Conservation (phyloP, 139 green algal species). For the Ulvella scutata region DNA sequence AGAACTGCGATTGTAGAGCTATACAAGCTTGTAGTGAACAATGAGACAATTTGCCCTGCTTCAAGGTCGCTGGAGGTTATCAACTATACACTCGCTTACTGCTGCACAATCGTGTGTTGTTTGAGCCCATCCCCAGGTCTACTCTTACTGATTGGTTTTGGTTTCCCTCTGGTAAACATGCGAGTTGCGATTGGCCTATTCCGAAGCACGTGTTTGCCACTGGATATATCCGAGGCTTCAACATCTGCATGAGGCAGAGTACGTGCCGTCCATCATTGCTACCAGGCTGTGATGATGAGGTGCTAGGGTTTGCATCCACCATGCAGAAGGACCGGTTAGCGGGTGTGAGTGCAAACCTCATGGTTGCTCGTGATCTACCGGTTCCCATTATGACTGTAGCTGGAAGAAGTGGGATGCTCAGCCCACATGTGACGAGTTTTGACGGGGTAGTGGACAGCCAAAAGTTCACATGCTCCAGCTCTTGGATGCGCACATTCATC, state of each 20-base stretch:
- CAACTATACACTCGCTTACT: too few relatives aligned
- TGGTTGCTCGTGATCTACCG: neutral
- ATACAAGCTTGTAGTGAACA: neutral
- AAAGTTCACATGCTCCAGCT: neutral
- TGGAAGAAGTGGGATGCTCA: neutral
- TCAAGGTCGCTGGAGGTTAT: too few relatives aligned
- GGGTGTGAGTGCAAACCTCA: neutral
- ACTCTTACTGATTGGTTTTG: neutral
- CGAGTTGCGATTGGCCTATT: neutral
- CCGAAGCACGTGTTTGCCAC: neutral
- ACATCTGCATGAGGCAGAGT: neutral
- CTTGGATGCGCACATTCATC: neutral
- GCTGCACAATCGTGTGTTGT: too few relatives aligned
- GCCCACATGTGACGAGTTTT: neutral
- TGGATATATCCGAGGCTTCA: neutral
- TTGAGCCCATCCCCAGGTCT: neutral
- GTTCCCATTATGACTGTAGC: neutral
- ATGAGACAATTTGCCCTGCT: neutral
- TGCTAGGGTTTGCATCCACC: neutral
- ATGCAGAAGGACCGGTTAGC: neutral
- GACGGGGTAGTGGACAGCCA: neutral
- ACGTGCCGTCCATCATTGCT: neutral
- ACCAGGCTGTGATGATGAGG: neutral
- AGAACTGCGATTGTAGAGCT: neutral
- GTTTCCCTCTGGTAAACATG: neutral